Conservation (phyloP, 176 grass and related monocot species). For the Cymbopogon citratus region DNA sequence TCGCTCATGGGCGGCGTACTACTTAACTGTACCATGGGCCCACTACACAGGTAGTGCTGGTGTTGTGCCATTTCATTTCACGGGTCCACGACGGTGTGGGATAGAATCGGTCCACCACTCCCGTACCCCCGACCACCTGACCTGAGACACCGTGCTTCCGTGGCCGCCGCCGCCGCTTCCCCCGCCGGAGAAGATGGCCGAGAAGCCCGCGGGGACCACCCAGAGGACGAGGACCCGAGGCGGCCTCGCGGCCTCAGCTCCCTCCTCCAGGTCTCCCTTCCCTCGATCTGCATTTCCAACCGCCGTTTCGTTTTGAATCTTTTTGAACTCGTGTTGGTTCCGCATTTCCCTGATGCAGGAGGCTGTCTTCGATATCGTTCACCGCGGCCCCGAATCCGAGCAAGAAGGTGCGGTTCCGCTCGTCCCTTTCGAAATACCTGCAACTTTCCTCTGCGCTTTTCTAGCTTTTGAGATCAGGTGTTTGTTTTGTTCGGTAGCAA, state of each 20-base stretch:
- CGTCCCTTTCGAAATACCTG: background rate
- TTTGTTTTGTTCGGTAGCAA: constrained; percentile 17
- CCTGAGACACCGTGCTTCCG: background rate
- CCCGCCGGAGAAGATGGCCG: constrained; percentile 32
- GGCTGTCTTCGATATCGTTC: constrained; percentile 34
- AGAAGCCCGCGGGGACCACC: constrained; percentile 27
- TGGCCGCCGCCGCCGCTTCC: background rate
- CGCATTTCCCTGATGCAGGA: constrained; percentile 24
- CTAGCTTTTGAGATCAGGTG: constrained; percentile 18
- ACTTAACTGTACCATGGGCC: constrained; percentile 1
- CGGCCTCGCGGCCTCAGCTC: constrained; percentile 30
- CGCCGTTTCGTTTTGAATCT: constrained; percentile 14
- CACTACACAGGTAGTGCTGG: constrained; percentile 8
- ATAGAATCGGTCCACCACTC: constrained; percentile 35
- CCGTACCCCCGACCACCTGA: background rate
- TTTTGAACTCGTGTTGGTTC: background rate
- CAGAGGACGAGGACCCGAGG: constrained; percentile 33
- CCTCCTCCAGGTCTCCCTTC: constrained; percentile 38
- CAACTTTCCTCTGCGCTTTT: background rate
- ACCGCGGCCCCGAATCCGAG: constrained; percentile 27
- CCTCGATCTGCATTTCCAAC: constrained; percentile 45
- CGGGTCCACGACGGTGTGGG: constrained; percentile 31
- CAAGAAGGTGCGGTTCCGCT: constrained; percentile 34
- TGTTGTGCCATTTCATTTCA: constrained; percentile 13
- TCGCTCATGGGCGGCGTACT: background rate